Evolutionary conservation across 2,329 filamentous ascomycete species (phyloP), one percentile per base, ranked within the genome.

Genomic region (Penicillium hordei): DNA sequence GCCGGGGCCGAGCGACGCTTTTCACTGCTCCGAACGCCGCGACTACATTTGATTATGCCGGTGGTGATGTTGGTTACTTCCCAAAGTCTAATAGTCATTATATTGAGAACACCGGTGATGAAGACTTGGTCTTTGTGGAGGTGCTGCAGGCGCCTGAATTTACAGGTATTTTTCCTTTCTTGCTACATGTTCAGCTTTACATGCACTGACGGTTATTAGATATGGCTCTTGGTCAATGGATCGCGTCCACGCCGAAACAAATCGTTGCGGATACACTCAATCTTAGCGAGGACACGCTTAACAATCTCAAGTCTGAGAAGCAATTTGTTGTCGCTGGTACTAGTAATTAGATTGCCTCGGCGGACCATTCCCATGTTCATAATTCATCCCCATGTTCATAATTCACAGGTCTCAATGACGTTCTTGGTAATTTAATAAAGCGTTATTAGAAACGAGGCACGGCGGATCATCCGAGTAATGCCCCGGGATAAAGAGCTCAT

Each of bases 41-140:
- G 0, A 81, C 88, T 25, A 93, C 89, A 0, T 93, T 93, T 68
- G 86, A 93, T 76, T 93, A 90, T 72, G 76, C 82, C 6, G 82
- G 88, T 1, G 90, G 89, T 2, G 90, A 93, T 65, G 88, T 91
- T 0, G 89, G 87, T 15, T 89, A 92, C 61, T 88, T 93, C 6
- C 89, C 89, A 0, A 81, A 81, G 68, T 90, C 90, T 70, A 90
- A 89, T 81, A 89, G 88, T 3, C 89, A 93, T 70, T 93, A 91
- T 70, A 88, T 93, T 53, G 89, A 93, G 80, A 92, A 92, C 66
- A 84, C 90, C 5, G 80, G 78, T 40, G 86, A 89, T n/a, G 84
- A 89, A 48, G 88, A 91, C 71, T 84, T 88, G 19, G 75, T 93
- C 70, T 89, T 92, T 72, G 77, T 93, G 12, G 89, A 93, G 74